Conservation (phyloP, 345 rosid genomes). For the Mangifera indica region DNA sequence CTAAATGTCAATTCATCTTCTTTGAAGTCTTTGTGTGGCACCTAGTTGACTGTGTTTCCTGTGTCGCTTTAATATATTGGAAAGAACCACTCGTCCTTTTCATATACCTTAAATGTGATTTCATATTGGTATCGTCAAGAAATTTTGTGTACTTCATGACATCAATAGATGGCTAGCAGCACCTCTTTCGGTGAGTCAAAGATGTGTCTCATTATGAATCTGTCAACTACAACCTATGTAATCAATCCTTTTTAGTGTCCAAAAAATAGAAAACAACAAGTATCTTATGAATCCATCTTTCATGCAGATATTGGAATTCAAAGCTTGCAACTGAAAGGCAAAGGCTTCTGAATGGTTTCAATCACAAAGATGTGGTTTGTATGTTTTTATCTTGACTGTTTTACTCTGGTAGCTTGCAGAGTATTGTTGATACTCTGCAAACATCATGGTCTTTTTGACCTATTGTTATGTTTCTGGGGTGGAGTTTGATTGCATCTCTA, state of each 20-base stretch:
- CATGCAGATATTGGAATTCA: slow-evolving; percentile 88
- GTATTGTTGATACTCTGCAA: neutral
- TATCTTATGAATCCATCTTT: slow-evolving; percentile 13
- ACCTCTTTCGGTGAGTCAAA: neutral
- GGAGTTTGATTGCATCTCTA: neutral
- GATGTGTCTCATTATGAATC: slow-evolving; percentile 1
- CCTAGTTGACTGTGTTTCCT: neutral
- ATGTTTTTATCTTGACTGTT: slow-evolving; percentile 40
- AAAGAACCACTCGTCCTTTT: neutral
- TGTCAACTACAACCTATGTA: neutral
- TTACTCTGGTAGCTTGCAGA: neutral
- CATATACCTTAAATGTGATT: neutral
- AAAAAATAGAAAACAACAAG: neutral
- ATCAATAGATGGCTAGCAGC: neutral
- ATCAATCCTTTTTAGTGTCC: neutral
- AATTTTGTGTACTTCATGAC: neutral
- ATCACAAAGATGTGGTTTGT: slow-evolving; percentile 71
- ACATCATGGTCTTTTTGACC: slow-evolving; percentile 7
- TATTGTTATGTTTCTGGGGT: neutral
- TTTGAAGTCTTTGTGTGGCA: neutral
- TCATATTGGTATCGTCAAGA: neutral
- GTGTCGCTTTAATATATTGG: neutral
- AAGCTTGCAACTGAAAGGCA: slow-evolving; percentile 89
- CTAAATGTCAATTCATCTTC: neutral
- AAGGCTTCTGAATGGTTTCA: slow-evolving; percentile 63